Evolutionary conservation across 805 yeast genomes (phyloP).

Genomic region (Teunomyces lycoperdinae): DNA sequence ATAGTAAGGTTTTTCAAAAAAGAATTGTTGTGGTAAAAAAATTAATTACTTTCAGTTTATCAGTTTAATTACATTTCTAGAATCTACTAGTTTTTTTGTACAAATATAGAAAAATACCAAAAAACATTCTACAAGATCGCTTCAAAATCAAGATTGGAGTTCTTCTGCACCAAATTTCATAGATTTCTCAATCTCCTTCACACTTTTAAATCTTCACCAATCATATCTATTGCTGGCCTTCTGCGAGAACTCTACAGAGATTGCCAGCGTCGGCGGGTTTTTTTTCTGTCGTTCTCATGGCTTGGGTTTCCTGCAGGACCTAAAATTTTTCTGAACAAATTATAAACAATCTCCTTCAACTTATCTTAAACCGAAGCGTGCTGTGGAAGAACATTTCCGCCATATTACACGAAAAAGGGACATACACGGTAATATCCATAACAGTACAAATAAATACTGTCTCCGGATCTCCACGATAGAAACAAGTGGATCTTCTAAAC

Average conservation of each 20-base stretch:
- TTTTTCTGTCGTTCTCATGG: neutral
- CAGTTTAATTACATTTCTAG: too few species aligned
- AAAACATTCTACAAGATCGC: too few species aligned
- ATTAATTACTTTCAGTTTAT: too few species aligned
- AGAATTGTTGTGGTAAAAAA: too few species aligned
- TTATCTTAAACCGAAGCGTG: neutral
- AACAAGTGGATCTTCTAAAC: neutral
- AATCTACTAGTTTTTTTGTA: too few species aligned
- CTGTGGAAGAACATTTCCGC: slow-evolving; percentile 1
- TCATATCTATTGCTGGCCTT: neutral
- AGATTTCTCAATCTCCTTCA: too few species aligned
- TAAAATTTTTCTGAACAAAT: slow-evolving; percentile 2
- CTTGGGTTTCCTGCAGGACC: neutral
- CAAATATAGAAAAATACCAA: too few species aligned
- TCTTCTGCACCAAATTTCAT: too few species aligned
- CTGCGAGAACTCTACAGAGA: neutral
- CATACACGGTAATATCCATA: neutral
- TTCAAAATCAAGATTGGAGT: too few species aligned
- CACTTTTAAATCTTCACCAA: neutral
- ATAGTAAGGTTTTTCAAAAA: too few species aligned
- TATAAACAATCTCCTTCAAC: neutral
- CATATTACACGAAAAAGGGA: neutral
- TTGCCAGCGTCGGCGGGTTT: neutral
- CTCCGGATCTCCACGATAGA: neutral
- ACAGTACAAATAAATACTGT: neutral